Percentiles rank a stretch among this genome's conserved stretches.
Conservation (phyloP, 108 stramenopile species). For the Nitzschia putrida region DNA sequence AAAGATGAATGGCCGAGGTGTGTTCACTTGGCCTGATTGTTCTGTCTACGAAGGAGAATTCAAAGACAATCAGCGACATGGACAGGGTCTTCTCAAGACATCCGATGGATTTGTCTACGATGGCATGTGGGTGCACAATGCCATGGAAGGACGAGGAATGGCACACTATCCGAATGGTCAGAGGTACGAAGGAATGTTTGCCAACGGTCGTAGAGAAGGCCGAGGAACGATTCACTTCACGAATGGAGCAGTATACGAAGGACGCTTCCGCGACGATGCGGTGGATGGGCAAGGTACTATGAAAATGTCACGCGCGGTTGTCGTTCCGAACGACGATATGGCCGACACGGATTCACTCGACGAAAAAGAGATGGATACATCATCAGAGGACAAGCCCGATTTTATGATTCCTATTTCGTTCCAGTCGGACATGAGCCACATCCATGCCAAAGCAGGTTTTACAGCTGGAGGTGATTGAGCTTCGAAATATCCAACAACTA, state of each 20-base stretch:
- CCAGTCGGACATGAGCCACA: constrained; percentile 83
- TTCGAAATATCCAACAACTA: background rate
- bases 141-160: constrained; percentile 88
- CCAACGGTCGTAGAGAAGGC: constrained; percentile 76
- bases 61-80: constrained; percentile 81
- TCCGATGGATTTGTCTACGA: constrained; percentile 87
- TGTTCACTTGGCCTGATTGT: constrained; percentile 77
- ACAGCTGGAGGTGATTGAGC: constrained; percentile 61
- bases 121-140: constrained; percentile 85
- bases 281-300: constrained; percentile 92
- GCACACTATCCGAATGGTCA: constrained; percentile 86
- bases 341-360: background rate
- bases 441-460: constrained; percentile 84
- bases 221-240: constrained; percentile 82
- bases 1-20: constrained; percentile 66
- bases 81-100: constrained; percentile 67
- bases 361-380: constrained; percentile 17
- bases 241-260: constrained; percentile 88
- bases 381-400: constrained; percentile 48
- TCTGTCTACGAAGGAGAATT: constrained; percentile 81
- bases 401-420: constrained; percentile 89
- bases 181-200: constrained; percentile 81
- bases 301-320: constrained; percentile 69
- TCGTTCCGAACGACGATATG: constrained; percentile 47
- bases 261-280: constrained; percentile 87